Percentiles rank a stretch among this genome's conserved stretches.
Evolutionary conservation across 129 eudicot species (phyloP).

Genomic region (Daucus carota): DNA sequence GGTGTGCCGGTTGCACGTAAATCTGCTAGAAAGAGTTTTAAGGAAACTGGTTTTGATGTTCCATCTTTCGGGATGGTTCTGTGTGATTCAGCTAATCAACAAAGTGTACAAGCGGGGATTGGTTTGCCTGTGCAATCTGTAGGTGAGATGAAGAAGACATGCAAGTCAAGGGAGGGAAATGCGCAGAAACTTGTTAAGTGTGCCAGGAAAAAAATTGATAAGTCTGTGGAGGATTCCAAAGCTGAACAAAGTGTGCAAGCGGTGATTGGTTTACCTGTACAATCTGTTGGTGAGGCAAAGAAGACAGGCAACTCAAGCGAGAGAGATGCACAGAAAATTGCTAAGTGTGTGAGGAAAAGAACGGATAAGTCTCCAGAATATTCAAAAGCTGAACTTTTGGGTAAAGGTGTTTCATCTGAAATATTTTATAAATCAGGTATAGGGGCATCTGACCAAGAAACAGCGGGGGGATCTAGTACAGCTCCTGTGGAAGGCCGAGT

Average conservation of each 20-base stretch:
- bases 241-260: too few species aligned
- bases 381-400: neutral
- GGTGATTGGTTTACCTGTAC: neutral
- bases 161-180: conserved; percentile 1
- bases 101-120: neutral
- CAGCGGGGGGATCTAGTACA: conserved; percentile 9
- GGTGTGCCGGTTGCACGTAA: conserved; percentile 13
- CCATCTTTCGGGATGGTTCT: neutral
- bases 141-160: neutral
- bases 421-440: conserved; percentile 7
- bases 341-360: neutral
- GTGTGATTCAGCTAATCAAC: conserved; percentile 1
- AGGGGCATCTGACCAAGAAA: conserved; percentile 7
- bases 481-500: neutral
- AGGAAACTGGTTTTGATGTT: neutral
- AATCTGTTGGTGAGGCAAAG: neutral
- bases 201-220: neutral
- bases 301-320: neutral
- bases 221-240: neutral
- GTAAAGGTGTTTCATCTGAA: conserved; percentile 8
- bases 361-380: neutral
- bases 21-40: conserved; percentile 9
- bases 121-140: neutral
- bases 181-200: neutral
- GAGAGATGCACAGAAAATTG: neutral